Base-by-base conservation (phyloP, 805 yeast species). In the Lipomyces lipofer region DNA sequence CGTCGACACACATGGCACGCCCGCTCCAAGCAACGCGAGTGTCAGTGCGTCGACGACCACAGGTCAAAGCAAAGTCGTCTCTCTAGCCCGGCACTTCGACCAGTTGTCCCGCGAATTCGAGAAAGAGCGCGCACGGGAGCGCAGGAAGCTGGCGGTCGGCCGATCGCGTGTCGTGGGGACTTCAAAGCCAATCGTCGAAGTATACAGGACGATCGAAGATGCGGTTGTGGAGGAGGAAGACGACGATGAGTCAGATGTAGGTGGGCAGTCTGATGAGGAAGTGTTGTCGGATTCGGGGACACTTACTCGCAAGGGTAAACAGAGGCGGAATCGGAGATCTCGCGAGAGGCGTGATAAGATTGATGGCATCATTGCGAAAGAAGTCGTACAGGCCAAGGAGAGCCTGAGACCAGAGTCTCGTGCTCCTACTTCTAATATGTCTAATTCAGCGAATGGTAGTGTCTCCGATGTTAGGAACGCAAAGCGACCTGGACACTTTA, bases 101-200 rank as follows among this genome's bases (percentile, higher is more conserved):
- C 86, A 86, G 52, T 73, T 88, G 9, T 87, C 97, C 0, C 77
- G 78, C 63, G 97, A 94, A 67, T 91, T 92, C 67, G 95, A 88
- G 66, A 77, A 82, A 60, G 96, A 91, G 65, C 81, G 98, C 65
- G 95, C 88, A 60, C 72, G 76, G 43, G 96, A 92, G 66, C 78
- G 89, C 55, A 73, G 78, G 52, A 83, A 85, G 57, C 66, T 88
- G 40, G 76, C 81, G 42, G 75, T 72, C 59, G 77, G 82, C 62
- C 79, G 84, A 63, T 81, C 43, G 38, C 57, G 52, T 19, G 63
- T 94, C 5, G 80, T 88, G 47, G 81, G 83, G 22, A 79, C 83
- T 1, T 83, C 94, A 0, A 84, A 80, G 55, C 98, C 99, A 0
- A 85, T 88, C 52, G 97, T 91, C 21, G 97, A 91, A 63, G 86